A percentile compares a stretch with the other conserved stretches of the same genome.
Conservation (phyloP, 441 rosid genomes). For the Flueggea neowawraea region DNA sequence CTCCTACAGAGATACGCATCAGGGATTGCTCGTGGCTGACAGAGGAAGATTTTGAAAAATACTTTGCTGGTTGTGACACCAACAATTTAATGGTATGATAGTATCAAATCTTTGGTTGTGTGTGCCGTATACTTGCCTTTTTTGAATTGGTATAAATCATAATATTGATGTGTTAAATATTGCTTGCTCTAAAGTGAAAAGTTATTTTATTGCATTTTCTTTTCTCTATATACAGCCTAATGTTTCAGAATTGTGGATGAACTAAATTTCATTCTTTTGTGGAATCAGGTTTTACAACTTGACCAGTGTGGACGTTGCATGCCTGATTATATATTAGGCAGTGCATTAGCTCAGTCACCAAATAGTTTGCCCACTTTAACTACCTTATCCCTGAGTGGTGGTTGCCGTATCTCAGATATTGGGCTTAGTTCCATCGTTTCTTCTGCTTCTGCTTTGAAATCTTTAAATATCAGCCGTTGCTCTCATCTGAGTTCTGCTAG, state of each 20-base stretch:
- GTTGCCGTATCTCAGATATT: conserved; percentile 78
- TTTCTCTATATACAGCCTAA: not conserved
- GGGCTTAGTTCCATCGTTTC: conserved; percentile 64
- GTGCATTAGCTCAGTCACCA: conserved; percentile 53
- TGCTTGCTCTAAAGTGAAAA: no score
- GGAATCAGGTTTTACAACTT: conserved; percentile 81
- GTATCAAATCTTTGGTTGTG: conserved; percentile 10
- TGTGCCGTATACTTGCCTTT: conserved; percentile 2
- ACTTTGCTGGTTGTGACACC: conserved; percentile 59
- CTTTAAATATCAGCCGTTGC: conserved; percentile 78
- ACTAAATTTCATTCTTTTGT: conserved; percentile 16
- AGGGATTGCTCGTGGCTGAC: conserved; percentile 91
- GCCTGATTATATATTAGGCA: conserved; percentile 53
- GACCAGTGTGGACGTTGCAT: conserved; percentile 85
- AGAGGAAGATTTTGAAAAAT: conserved; percentile 59
- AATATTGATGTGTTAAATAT: no score
- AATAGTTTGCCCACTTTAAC: conserved; percentile 57
- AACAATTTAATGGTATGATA: conserved; percentile 58
- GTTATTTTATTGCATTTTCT: not conserved
- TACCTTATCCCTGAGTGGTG: conserved; percentile 68
- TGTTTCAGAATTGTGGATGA: conserved; percentile 7
- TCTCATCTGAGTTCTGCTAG: conserved; percentile 68
- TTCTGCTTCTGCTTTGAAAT: conserved; percentile 59
- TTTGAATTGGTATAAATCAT: not conserved
- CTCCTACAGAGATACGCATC: conserved; percentile 66